Percentiles rank a stretch among this genome's conserved stretches.
These are phyloP conservation scores for Phytophthora gonapodyides DNA, from an alignment of 352 stramenopile species.

Conservation along the genomic window DNA sequence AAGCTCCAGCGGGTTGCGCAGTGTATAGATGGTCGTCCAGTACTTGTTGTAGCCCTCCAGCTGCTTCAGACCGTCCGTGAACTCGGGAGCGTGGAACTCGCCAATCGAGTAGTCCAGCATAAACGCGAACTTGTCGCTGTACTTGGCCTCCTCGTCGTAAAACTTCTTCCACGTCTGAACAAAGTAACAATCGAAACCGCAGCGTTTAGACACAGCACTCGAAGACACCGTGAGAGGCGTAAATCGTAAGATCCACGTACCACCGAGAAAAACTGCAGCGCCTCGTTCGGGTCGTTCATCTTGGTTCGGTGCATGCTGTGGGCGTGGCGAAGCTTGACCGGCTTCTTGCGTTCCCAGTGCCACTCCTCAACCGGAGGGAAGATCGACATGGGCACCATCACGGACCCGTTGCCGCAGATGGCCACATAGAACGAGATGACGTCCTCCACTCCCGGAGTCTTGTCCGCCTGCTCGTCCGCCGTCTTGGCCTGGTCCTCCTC, in stretches of 20 bases:
- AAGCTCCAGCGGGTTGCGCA: constrained; percentile 72
- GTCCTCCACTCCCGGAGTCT: constrained; percentile 49
- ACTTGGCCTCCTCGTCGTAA: constrained; percentile 88
- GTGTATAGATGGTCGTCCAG: constrained; percentile 78
- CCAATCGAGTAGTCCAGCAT: constrained; percentile 68
- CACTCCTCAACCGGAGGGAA: constrained; percentile 77
- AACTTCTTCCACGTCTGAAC: constrained; percentile 86
- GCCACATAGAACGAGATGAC: constrained; percentile 85
- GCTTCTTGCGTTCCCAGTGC: constrained; percentile 89
- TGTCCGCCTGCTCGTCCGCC: constrained; percentile 17
- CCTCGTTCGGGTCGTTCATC: constrained; percentile 70
- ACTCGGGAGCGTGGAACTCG: constrained; percentile 70
- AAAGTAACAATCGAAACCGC: neutral
- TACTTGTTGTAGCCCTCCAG: constrained; percentile 85
- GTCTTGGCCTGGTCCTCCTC: constrained; percentile 32
- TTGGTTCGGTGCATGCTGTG: constrained; percentile 80
- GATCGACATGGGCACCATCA: constrained; percentile 88
- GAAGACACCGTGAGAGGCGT: too few species aligned
- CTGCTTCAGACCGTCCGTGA: constrained; percentile 73
- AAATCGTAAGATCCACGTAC: constrained; percentile 26
- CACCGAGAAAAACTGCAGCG: constrained; percentile 85
- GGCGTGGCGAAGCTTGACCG: constrained; percentile 79
- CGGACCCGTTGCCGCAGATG: constrained; percentile 83
- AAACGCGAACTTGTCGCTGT: constrained; percentile 87
- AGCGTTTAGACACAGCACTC: neutral